Conservation (phyloP, 2,329 filamentous ascomycete species). For the Penicillium sp. region DNA sequence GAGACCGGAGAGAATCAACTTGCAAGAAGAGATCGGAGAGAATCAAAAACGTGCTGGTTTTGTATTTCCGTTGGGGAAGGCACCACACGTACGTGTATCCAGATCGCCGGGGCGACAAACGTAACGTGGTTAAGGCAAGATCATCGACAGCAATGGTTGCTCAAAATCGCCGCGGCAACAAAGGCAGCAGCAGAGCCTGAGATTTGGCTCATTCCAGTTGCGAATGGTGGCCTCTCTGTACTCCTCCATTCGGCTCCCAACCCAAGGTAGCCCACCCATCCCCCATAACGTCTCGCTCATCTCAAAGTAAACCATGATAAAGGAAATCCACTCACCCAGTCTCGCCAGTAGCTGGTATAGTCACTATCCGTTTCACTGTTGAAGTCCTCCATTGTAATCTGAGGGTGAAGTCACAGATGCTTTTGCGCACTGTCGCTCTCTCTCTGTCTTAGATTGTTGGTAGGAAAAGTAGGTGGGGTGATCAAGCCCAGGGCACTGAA, state of each 20-base stretch:
- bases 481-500: constrained; percentile 16
- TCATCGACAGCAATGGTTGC: too few species aligned
- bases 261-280: neutral
- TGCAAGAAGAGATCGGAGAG: neutral
- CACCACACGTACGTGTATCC: neutral
- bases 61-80: neutral
- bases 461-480: constrained; percentile 19
- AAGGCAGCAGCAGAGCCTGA: neutral
- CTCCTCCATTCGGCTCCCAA: neutral
- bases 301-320: constrained; percentile 3
- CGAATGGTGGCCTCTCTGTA: neutral
- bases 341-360: constrained; percentile 98
- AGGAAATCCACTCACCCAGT: constrained; percentile 73
- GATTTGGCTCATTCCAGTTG: neutral
- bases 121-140: too few species aligned
- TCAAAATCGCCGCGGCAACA: too few species aligned
- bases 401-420: constrained; percentile 7
- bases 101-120: too few species aligned
- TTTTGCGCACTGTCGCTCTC: neutral
- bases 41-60: neutral
- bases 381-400: constrained; percentile 82
- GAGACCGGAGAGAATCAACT: neutral
- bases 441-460: constrained; percentile 9
- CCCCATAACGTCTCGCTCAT: neutral
- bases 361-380: constrained; percentile 97